These are phyloP conservation scores for Trebouxia sp. DNA, from an alignment of 139 green algal genomes.

Conservation along the genomic window DNA sequence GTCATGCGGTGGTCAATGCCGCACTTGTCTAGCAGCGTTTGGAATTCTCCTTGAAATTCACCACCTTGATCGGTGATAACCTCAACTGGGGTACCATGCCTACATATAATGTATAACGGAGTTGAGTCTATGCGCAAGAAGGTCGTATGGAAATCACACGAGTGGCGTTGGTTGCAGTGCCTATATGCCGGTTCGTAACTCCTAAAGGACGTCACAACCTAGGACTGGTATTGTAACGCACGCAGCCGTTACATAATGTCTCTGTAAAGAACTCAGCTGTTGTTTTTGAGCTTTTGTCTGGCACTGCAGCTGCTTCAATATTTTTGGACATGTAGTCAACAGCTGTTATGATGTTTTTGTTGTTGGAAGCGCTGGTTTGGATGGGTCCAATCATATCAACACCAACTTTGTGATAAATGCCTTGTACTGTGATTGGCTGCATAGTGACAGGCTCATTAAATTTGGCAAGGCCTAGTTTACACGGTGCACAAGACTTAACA, in stretches of 20 bases:
- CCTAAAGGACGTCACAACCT: too few species aligned
- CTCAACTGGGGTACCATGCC: background rate
- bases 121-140: too few species aligned
- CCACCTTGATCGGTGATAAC: background rate
- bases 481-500: background rate
- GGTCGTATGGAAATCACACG: too few species aligned
- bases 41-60: conserved; percentile 14
- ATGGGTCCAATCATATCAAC: background rate
- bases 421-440: background rate
- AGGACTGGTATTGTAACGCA: too few species aligned
- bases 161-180: too few species aligned
- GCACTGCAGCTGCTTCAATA: background rate
- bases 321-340: background rate
- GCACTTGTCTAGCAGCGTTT: background rate
- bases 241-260: too few species aligned
- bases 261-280: background rate
- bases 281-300: conserved; percentile 1
- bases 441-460: conserved; percentile 18
- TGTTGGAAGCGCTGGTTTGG: background rate
- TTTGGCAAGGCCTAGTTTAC: background rate
- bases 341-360: background rate
- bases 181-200: too few species aligned
- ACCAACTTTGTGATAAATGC: background rate
- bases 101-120: too few species aligned
- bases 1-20: background rate